A percentile compares a stretch with the other conserved stretches of the same genome.
phyloP scores from a whole-genome alignment of 2,329 filamentous ascomycete genomes.

The Ceratocystis ficicola region DNA sequence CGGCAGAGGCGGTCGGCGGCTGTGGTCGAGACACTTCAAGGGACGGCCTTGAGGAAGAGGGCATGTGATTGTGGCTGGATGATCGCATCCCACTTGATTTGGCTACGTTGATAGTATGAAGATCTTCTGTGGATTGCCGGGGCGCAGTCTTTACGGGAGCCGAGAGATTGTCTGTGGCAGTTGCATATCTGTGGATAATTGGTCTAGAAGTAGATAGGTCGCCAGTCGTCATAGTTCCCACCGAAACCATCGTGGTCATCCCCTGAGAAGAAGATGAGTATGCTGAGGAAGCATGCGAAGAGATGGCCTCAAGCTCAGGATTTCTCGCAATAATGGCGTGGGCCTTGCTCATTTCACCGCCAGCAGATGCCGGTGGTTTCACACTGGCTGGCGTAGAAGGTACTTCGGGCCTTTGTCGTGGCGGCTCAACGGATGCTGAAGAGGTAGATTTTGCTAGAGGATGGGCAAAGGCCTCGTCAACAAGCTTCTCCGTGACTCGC shows the following conservation, averaged over 20 bases:
- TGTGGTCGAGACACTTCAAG: conserved; percentile 58
- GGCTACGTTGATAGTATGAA: conserved; percentile 11
- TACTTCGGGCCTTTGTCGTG: background rate
- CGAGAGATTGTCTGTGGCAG: background rate
- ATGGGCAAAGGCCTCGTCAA: conserved; percentile 68
- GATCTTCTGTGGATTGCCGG: conserved; percentile 15
- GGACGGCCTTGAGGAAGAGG: conserved; percentile 51
- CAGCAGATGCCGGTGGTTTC: conserved; percentile 31
- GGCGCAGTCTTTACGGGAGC: conserved; percentile 25
- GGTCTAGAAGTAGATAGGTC: conserved; percentile 21
- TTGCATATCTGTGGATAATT: conserved; percentile 32
- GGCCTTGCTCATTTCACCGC: conserved; percentile 44
- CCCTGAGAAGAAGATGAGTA: conserved; percentile 26
- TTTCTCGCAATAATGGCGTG: conserved; percentile 52
- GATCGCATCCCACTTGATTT: conserved; percentile 14
- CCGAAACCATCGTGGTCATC: conserved; percentile 34
- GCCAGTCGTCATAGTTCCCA: conserved; percentile 64
- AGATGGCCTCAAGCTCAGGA: conserved; percentile 48
- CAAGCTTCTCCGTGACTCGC: conserved; percentile 61
- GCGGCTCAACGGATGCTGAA: conserved; percentile 25
- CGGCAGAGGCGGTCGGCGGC: conserved; percentile 29
- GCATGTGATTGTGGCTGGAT: conserved; percentile 28
- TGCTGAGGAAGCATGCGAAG: conserved; percentile 31
- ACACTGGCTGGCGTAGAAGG: background rate
- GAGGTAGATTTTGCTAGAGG: conserved; percentile 26